Conservation (phyloP, 169 alveolate genomes). For the Plasmodium vivax region DNA sequence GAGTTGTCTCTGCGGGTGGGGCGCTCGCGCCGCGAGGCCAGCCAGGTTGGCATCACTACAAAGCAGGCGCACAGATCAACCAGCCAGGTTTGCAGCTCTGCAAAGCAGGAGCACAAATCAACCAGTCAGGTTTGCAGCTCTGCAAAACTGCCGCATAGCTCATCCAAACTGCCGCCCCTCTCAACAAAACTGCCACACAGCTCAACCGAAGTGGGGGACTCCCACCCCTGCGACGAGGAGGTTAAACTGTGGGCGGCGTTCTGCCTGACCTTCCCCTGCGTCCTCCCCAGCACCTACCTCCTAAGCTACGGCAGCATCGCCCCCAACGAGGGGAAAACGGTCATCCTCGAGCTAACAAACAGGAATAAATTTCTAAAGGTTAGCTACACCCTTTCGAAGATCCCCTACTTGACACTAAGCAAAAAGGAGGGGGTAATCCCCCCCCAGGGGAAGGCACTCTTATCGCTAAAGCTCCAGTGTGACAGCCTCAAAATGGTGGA, state of each 20-base stretch:
- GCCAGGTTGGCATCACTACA: not conserved
- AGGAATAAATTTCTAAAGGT: constrained; percentile 31
- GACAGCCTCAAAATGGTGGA: constrained; percentile 14
- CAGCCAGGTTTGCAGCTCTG: too few relatives aligned
- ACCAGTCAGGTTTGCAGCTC: too few relatives aligned
- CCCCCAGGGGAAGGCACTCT: constrained; percentile 5
- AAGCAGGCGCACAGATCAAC: not conserved
- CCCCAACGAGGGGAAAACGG: constrained; percentile 29
- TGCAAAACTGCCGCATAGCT: too few relatives aligned
- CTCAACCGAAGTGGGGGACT: too few relatives aligned
- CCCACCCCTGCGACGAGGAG: constrained; percentile 1
- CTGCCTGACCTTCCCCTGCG: constrained; percentile 51
- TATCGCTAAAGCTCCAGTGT: constrained; percentile 29
- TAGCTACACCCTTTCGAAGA: constrained; percentile 38
- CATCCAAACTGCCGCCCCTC: not conserved
- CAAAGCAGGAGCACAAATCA: not conserved
- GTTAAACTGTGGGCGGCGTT: constrained; percentile 1
- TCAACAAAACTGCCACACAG: not conserved
- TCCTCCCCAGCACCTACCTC: constrained; percentile 13
- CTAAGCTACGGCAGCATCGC: constrained; percentile 24
- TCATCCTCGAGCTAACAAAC: constrained; percentile 42
- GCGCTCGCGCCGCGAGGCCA: not conserved
- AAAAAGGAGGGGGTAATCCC: constrained; percentile 26
- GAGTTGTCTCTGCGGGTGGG: constrained; percentile 5
- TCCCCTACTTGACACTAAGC: constrained; percentile 28